Evolutionary conservation across 1,139 yeast genomes (phyloP).

Genomic region (Nakaseomyces sp.): DNA sequence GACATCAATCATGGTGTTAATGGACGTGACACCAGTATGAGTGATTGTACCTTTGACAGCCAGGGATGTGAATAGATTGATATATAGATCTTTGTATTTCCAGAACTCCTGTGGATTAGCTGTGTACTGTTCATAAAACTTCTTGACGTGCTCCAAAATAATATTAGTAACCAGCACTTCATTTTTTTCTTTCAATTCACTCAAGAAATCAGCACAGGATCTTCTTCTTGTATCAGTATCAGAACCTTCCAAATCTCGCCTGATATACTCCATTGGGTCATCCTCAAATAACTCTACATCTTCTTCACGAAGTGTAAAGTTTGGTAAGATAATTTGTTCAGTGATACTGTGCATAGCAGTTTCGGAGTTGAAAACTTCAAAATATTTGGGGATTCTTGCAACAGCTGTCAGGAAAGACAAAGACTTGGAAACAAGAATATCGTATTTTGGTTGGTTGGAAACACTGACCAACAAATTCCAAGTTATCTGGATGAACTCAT

Average conservation of each 20-base stretch:
- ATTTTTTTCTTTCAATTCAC: conserved; percentile 76
- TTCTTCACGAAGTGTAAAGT: conserved; percentile 69
- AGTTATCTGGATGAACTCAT: conserved; percentile 68
- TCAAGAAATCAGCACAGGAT: conserved; percentile 80
- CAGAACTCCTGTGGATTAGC: conserved; percentile 43
- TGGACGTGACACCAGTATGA: conserved; percentile 77
- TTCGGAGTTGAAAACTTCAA: conserved; percentile 58
- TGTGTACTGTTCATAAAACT: conserved; percentile 48
- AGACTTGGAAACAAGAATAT: conserved; percentile 73
- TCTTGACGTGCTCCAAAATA: conserved; percentile 67
- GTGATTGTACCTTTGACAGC: conserved; percentile 89
- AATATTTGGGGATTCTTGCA: conserved; percentile 58
- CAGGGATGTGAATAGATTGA: conserved; percentile 75
- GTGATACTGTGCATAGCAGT: conserved; percentile 66
- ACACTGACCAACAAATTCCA: conserved; percentile 69
- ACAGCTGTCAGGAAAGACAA: conserved; percentile 77
- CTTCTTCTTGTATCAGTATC: conserved; percentile 89
- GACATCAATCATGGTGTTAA: conserved; percentile 77
- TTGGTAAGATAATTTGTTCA: conserved; percentile 80
- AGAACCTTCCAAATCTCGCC: conserved; percentile 91
- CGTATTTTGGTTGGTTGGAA: conserved; percentile 69
- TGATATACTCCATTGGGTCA: conserved; percentile 86
- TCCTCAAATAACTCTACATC: conserved; percentile 94
- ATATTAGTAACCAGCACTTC: conserved; percentile 66
- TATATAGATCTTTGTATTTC: conserved; percentile 82